Evolutionary conservation across 1,139 yeast species (phyloP), one percentile per base, ranked within the genome.

Genomic region (Geotrichum histeridarum): DNA sequence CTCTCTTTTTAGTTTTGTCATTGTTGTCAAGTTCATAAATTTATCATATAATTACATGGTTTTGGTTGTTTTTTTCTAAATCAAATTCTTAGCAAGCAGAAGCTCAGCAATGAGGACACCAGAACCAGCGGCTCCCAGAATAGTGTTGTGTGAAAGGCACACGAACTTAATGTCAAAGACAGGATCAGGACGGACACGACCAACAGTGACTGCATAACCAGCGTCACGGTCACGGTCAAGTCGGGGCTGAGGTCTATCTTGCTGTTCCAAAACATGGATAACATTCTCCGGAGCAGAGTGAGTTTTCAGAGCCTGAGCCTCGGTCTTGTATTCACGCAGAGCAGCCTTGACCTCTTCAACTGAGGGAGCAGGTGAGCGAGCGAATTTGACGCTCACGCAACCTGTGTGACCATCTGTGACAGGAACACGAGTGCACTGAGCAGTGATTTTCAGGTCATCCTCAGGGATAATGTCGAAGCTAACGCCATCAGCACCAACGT

Each of bases 51-150:
- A 33, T 12, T 33, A 33, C 37, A 33, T n/a, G 35, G 37, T 33
- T 33, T 33, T 33, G 14, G 14, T 33, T 31, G 12, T 30, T 31
- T 43, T 17, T 17, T 3, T 36, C 68, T 78, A 90, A 63, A 91
- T 80, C 65, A 89, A 74, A 57, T 81, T 78, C 76, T 86, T 89
- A 54, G 93, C 93, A 59, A 80, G 74, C 65, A 93, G 79, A 58
- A 89, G 78, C 74, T 93, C 99, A 50, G 96, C 99, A 71, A 94
- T 93, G 71, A 93, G 82, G 59, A 93, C 79, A 71, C 99, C 99
- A n/a, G 98, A 87, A 67, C 99, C 99, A 33, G 99, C 99, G 65
- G 99, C 99, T 67, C 99, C 99, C 63, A 93, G 87, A 64, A 93
- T 81, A 56, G 99, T 93, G 77, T 93, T 93, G 73, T 93, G 99